These are phyloP conservation scores for Ganoderma lingzhi DNA, from an alignment of 1,284 basidiomycete genomes.

Conservation along the genomic window DNA sequence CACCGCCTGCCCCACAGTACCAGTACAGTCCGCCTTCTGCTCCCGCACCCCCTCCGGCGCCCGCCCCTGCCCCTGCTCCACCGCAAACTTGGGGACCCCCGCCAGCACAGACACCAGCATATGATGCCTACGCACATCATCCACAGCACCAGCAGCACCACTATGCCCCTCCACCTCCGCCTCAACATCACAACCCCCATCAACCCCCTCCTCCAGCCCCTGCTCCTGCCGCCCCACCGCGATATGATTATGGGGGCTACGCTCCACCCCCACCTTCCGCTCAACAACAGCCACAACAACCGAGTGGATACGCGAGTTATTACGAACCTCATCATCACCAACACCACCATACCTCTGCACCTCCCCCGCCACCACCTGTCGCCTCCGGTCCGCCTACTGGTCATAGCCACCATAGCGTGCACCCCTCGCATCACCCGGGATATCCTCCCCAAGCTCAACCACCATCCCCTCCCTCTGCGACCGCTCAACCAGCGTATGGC, in stretches of 20 bases:
- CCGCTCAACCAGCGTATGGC: conserved; percentile 27
- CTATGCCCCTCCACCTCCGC: conserved; percentile 20
- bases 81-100: conserved; percentile 28
- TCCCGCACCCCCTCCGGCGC: conserved; percentile 19
- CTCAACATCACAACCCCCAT: conserved; percentile 24
- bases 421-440: conserved; percentile 23
- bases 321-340: conserved; percentile 29
- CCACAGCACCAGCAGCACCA: conserved; percentile 28
- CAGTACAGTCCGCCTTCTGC: conserved; percentile 23
- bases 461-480: conserved; percentile 23
- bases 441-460: conserved; percentile 26
- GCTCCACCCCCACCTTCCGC: conserved; percentile 24
- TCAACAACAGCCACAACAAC: conserved; percentile 19
- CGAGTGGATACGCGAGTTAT: conserved; percentile 23
- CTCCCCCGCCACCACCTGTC: conserved; percentile 25
- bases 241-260: conserved; percentile 28
- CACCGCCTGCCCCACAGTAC: conserved; percentile 27
- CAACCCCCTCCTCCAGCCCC: conserved; percentile 23
- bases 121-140: conserved; percentile 37
- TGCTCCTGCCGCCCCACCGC: conserved; percentile 31
- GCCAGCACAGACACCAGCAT: conserved; percentile 30
- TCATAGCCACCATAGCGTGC: conserved; percentile 25
- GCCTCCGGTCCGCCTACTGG: conserved; percentile 19
- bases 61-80: conserved; percentile 28
- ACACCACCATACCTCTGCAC: conserved; percentile 25